Evolutionary conservation across 345 rosid genomes (phyloP).

Genomic region (Pelargonium nanum): DNA sequence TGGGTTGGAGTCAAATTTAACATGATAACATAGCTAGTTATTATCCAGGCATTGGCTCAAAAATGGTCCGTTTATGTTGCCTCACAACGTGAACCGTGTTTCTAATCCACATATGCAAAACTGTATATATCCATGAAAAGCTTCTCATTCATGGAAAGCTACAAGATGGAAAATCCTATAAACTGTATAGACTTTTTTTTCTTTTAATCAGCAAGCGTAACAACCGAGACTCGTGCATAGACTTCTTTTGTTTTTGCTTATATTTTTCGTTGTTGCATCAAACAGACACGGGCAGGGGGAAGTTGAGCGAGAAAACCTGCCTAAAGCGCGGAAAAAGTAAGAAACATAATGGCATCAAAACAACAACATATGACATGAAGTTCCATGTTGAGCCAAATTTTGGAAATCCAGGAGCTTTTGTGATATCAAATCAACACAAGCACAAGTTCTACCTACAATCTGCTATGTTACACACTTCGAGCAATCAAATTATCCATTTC

Average conservation of each 20-base stretch:
- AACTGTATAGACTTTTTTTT: too few species aligned
- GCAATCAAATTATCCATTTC: slow-evolving; percentile 22
- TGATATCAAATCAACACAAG: slow-evolving; percentile 28
- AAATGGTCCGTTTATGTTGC: too few species aligned
- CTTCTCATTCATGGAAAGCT: too few species aligned
- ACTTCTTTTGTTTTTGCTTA: slow-evolving; percentile 4
- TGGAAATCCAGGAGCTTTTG: slow-evolving; percentile 45
- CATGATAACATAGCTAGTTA: too few species aligned
- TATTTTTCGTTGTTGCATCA: background rate
- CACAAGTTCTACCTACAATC: slow-evolving; percentile 45
- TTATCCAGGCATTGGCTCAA: too few species aligned
- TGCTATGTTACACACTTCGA: slow-evolving; percentile 17
- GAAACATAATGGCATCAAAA: slow-evolving; percentile 18
- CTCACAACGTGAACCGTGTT: too few species aligned
- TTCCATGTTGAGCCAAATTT: slow-evolving; percentile 26
- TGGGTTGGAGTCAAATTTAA: too few species aligned
- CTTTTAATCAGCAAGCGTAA: background rate
- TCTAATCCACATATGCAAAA: too few species aligned
- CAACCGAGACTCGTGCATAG: background rate
- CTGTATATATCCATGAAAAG: too few species aligned
- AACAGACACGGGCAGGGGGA: slow-evolving; percentile 33
- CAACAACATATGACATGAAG: slow-evolving; percentile 22
- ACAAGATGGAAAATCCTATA: too few species aligned
- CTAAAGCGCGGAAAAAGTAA: slow-evolving; percentile 27
- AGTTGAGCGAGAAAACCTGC: slow-evolving; percentile 29